A percentile compares a stretch with the other conserved stretches of the same genome.
These are phyloP conservation scores for Geranomyces variabilis DNA, from an alignment of 192 early-diverging fungal species.

Conservation along the genomic window DNA sequence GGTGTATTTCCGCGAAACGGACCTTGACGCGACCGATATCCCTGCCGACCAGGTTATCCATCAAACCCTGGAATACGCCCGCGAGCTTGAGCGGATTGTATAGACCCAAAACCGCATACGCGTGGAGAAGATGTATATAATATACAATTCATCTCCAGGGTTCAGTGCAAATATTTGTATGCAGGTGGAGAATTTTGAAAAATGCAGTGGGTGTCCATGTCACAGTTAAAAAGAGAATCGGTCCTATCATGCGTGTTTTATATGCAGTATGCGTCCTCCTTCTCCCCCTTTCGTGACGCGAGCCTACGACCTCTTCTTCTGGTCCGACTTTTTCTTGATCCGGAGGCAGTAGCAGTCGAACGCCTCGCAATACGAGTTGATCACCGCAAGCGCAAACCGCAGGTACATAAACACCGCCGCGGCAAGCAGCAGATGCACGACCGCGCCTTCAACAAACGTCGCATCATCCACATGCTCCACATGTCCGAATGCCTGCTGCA, in stretches of 20 bases:
- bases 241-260: too few relatives aligned
- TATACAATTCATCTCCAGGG: too few relatives aligned
- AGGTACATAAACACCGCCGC: conserved; percentile 34
- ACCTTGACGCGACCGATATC: conserved; percentile 68
- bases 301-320: neutral
- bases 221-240: too few relatives aligned
- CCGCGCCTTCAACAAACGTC: conserved; percentile 35
- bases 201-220: too few relatives aligned
- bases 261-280: too few relatives aligned
- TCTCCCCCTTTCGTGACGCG: too few relatives aligned
- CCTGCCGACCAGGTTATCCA: conserved; percentile 83
- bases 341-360: conserved; percentile 50
- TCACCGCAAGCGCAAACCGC: conserved; percentile 40
- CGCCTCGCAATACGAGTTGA: conserved; percentile 48
- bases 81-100: conserved; percentile 94
- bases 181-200: too few relatives aligned
- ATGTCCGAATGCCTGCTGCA: conserved; percentile 9
- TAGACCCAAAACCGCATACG: too few relatives aligned
- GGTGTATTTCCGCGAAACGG: conserved; percentile 74
- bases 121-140: too few relatives aligned
- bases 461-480: conserved; percentile 10
- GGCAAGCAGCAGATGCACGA: conserved; percentile 37
- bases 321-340: conserved; percentile 29
- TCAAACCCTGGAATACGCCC: conserved; percentile 85
- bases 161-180: too few relatives aligned